A percentile compares a stretch with the other conserved stretches of the same genome.
Conservation (phyloP, 495 filamentous ascomycete species). For the Aspergillus sclerotioniger region DNA sequence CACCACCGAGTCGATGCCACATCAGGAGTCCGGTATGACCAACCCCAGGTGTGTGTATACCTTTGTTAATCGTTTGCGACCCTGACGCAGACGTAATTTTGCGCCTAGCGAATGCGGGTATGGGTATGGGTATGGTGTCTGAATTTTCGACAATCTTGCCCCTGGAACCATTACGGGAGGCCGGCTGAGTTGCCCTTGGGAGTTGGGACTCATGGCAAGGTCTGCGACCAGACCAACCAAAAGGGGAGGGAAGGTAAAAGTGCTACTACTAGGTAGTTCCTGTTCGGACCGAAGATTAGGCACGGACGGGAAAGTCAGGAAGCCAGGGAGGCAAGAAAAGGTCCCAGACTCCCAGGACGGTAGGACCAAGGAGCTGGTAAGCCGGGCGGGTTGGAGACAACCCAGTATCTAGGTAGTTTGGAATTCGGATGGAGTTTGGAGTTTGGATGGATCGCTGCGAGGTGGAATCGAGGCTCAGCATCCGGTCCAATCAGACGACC, state of each 20-base stretch:
- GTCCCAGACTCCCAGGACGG: not conserved
- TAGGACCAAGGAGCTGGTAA: not conserved
- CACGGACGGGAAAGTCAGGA: not conserved
- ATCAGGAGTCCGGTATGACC: not conserved
- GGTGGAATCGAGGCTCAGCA: not conserved
- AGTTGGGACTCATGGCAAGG: no score
- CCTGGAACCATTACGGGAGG: not conserved
- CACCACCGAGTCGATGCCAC: not conserved
- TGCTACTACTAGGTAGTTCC: not conserved
- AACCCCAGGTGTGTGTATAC: not conserved
- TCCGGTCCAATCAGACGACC: not conserved
- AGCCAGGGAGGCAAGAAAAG: not conserved
- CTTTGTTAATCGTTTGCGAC: not conserved
- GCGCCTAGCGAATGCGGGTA: not conserved
- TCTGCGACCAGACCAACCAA: not conserved
- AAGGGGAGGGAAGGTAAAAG: not conserved
- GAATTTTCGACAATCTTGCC: not conserved
- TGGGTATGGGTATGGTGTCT: no score
- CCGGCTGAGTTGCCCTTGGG: not conserved
- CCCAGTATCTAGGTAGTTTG: no score
- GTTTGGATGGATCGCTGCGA: not conserved
- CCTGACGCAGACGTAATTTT: not conserved
- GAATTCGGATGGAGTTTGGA: no score
- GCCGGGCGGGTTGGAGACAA: not conserved
- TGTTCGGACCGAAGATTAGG: not conserved